These are phyloP conservation scores for Trametes villosa DNA, from an alignment of 768 basidiomycete genomes.

Conservation along the genomic window DNA sequence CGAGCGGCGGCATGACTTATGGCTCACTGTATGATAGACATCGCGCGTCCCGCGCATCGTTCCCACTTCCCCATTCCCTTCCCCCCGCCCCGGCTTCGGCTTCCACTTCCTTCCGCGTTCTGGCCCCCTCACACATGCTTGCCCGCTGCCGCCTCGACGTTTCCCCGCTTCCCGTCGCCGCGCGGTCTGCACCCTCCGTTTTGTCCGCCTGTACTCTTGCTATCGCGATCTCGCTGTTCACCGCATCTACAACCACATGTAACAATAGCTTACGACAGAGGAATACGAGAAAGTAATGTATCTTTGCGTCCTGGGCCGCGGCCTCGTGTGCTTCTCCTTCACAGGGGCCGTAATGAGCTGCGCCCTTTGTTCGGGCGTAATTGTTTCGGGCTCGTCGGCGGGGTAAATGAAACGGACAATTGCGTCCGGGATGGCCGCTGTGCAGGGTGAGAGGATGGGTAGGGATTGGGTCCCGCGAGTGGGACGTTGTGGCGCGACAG, in stretches of 20 bases:
- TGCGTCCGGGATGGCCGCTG: background rate
- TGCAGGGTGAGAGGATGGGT: background rate
- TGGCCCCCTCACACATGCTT: background rate
- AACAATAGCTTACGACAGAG: conserved; percentile 31
- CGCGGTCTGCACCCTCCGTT: background rate
- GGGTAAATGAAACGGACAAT: background rate
- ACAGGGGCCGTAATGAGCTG: too few relatives aligned
- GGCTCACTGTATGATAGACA: conserved; percentile 30
- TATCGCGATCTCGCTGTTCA: conserved; percentile 33
- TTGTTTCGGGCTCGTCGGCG: too few relatives aligned
- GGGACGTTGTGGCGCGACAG: background rate
- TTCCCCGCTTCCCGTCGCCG: background rate
- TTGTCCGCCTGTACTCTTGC: conserved; percentile 31
- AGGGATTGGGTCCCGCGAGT: background rate
- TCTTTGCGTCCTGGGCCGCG: conserved; percentile 13
- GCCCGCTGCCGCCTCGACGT: background rate
- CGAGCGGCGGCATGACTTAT: conserved; percentile 21
- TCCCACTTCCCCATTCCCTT: background rate
- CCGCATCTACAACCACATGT: conserved; percentile 32
- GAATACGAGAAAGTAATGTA: conserved; percentile 31
- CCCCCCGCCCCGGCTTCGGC: conserved; percentile 14
- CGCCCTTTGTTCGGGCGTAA: background rate
- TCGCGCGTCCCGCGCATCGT: too few relatives aligned
- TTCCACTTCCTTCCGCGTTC: conserved; percentile 11
- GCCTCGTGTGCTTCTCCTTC: background rate